phyloP scores from a whole-genome alignment of 768 basidiomycete species.

The Infundibulicybe gibba region DNA sequence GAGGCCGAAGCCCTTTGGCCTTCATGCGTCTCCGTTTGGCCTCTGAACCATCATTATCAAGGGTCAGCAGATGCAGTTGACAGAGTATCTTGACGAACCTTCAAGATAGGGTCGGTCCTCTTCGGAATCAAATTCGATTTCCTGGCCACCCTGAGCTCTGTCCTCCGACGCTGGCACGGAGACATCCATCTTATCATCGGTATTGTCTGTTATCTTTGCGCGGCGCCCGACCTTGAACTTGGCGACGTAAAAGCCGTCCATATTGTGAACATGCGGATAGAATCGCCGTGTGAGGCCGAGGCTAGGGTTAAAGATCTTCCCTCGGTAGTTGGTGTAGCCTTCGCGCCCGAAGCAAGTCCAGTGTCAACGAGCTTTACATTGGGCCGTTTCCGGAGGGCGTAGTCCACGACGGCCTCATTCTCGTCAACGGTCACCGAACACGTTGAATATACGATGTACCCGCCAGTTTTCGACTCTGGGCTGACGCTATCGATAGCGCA shows the following conservation, averaged over 20 bases:
- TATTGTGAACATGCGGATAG: conserved; percentile 98
- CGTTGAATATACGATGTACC: conserved; percentile 95
- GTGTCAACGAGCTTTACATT: conserved; percentile 91
- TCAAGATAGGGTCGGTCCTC: conserved; percentile 78
- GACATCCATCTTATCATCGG: conserved; percentile 20
- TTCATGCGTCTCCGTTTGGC: conserved; percentile 74
- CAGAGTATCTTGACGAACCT: conserved; percentile 45
- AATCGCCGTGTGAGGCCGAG: conserved; percentile 83
- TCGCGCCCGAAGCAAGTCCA: conserved; percentile 91
- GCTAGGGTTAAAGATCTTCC: conserved; percentile 82
- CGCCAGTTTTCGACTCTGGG: conserved; percentile 87
- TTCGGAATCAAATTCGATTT: conserved; percentile 65
- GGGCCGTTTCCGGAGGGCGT: conserved; percentile 92
- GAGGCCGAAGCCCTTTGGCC: conserved; percentile 67
- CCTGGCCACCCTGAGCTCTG: conserved; percentile 22
- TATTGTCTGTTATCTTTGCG: conserved; percentile 37
- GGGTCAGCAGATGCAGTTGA: conserved; percentile 6
- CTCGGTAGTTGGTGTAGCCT: conserved; percentile 87
- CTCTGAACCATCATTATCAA: conserved; percentile 38
- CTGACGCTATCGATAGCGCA: conserved; percentile 97
- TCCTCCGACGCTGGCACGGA: conserved; percentile 19
- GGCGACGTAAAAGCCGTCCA: conserved; percentile 99
- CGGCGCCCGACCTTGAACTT: conserved; percentile 95
- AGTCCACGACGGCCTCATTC: conserved; percentile 97
- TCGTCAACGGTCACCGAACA: conserved; percentile 98